phyloP scores from a whole-genome alignment of 441 rosid genomes.

The Adansonia gregorii region DNA sequence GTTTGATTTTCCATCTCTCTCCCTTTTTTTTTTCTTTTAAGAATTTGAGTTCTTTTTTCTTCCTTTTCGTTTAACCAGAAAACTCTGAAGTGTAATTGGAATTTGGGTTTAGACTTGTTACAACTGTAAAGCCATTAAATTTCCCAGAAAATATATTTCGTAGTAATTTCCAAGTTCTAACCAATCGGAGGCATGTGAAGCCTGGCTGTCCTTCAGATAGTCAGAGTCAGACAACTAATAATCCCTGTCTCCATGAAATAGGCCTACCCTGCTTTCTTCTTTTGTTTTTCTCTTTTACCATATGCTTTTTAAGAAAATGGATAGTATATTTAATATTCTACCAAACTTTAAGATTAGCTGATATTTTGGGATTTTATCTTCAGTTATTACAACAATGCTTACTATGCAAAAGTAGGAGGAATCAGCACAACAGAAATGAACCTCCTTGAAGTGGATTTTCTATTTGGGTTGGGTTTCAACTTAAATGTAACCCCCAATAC shows the following conservation, averaged over 20 bases:
- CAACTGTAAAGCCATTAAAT: neutral
- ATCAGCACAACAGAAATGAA: constrained; percentile 90
- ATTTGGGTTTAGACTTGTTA: constrained; percentile 1
- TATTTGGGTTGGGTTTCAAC: constrained; percentile 80
- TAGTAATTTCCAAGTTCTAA: constrained; percentile 7
- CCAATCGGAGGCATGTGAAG: neutral
- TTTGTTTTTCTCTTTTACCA: neutral
- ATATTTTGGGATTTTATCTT: constrained; percentile 7
- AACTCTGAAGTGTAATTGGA: neutral
- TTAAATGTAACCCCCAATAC: constrained; percentile 77
- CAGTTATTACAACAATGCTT: constrained; percentile 90
- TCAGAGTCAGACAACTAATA: constrained; percentile 6
- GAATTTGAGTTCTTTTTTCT: neutral
- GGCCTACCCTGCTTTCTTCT: constrained; percentile 7
- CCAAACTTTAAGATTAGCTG: neutral
- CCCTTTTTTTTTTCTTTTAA: too few relatives aligned
- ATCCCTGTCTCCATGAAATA: neutral
- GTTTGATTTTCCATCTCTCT: neutral
- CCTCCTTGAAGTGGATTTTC: constrained; percentile 79
- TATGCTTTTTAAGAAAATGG: neutral
- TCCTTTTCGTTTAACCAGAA: neutral
- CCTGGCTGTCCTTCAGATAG: constrained; percentile 11
- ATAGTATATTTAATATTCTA: neutral
- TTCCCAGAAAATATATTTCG: constrained; percentile 21
- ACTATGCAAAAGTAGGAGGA: constrained; percentile 90